These are phyloP conservation scores for Chaetomiaceae sp. DNA, from an alignment of 2,329 filamentous ascomycete species.

Conservation along the genomic window DNA sequence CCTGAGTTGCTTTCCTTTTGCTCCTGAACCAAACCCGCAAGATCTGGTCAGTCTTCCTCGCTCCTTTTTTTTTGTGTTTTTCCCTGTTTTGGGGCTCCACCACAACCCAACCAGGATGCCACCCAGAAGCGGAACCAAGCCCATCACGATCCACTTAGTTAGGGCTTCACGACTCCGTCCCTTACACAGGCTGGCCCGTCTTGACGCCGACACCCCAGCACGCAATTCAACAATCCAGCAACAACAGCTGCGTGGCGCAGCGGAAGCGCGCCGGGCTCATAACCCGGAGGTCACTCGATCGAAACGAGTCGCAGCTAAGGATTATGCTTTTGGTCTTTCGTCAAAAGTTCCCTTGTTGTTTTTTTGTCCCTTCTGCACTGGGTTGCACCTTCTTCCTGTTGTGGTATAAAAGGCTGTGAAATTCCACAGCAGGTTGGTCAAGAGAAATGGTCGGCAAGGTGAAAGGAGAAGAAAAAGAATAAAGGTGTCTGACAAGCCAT, in stretches of 20 bases:
- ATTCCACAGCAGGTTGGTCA: no score
- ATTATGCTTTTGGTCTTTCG: background rate
- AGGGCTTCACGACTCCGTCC: background rate
- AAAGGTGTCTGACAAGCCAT: no score
- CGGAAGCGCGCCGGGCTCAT: slow-evolving; percentile 16
- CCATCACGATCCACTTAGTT: background rate
- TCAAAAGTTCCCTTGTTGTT: no score
- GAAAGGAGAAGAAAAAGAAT: no score
- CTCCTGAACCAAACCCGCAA: background rate
- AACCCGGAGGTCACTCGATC: slow-evolving; percentile 15
- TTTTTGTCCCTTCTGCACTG: no score
- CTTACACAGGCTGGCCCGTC: background rate
- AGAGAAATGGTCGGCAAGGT: no score
- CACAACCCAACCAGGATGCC: no score
- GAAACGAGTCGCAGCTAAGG: slow-evolving; percentile 13
- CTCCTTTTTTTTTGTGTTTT: background rate
- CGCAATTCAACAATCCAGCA: background rate
- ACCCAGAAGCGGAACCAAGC: no score
- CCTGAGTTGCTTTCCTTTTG: slow-evolving; percentile 4
- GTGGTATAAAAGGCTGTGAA: no score
- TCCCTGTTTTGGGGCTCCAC: no score
- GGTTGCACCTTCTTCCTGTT: no score
- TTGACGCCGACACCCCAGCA: background rate
- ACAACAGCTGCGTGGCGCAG: slow-evolving; percentile 12
- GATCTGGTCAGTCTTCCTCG: no score